These are phyloP conservation scores for Irpex sp. DNA, from an alignment of 1,284 basidiomycete genomes.

Conservation along the genomic window DNA sequence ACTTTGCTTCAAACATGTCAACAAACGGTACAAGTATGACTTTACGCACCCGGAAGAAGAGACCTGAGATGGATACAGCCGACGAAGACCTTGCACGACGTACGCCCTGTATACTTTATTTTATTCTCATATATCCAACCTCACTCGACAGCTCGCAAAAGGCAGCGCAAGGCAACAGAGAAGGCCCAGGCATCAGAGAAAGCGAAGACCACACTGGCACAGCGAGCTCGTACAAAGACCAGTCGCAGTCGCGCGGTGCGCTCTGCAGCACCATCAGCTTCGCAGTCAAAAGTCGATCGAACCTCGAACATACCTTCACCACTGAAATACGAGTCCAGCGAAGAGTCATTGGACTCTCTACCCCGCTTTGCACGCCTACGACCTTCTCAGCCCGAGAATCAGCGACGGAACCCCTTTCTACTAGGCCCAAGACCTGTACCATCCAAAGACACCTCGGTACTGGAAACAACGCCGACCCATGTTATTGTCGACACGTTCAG, in stretches of 20 bases:
- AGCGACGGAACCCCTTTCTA: no score
- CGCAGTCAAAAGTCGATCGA: background rate
- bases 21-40: no score
- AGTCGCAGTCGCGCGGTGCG: background rate
- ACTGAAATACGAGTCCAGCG: background rate
- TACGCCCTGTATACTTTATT: background rate
- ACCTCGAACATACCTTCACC: background rate
- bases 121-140: background rate
- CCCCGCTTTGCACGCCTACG: no score
- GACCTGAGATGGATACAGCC: no score
- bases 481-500: no score
- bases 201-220: background rate
- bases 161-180: background rate
- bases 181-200: background rate
- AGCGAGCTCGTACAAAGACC: background rate
- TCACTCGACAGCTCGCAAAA: background rate
- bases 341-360: background rate
- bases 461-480: no score
- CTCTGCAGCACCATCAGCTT: background rate
- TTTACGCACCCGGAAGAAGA: no score
- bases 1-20: no score
- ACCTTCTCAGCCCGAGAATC: no score
- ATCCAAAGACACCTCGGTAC: no score
- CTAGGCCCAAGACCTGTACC: no score
- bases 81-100: background rate